phyloP scores from a whole-genome alignment of 768 basidiomycete genomes.

The Pleurotus cornucopiae region DNA sequence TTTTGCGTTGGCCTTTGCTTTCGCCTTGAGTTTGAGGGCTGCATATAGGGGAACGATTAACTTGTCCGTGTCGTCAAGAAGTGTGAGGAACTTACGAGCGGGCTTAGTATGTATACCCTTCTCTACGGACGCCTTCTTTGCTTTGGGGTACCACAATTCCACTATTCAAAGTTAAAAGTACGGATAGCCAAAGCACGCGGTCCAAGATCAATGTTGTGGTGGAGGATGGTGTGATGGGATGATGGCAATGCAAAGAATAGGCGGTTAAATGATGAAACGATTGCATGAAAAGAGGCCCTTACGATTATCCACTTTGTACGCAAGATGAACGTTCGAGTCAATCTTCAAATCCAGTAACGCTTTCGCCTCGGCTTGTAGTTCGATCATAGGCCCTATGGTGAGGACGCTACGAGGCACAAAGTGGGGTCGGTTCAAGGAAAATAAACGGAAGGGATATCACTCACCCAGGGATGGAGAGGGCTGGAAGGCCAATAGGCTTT shows the following conservation, averaged over 20 bases:
- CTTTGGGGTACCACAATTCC: neutral
- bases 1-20: neutral
- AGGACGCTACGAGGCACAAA: constrained; percentile 23
- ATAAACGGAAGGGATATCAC: constrained; percentile 2
- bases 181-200: neutral
- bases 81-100: neutral
- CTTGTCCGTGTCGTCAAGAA: neutral
- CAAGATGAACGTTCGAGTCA: constrained; percentile 25
- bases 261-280: too few species aligned
- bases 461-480: constrained; percentile 26
- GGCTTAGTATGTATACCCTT: neutral
- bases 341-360: constrained; percentile 27
- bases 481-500: constrained; percentile 25
- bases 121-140: neutral
- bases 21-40: neutral
- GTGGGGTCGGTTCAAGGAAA: neutral
- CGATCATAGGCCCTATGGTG: constrained; percentile 35
- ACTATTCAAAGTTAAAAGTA: neutral
- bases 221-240: neutral
- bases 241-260: too few species aligned
- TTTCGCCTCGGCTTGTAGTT: constrained; percentile 22
- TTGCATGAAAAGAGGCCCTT: neutral
- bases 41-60: neutral
- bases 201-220: neutral
- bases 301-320: constrained; percentile 17